Percentiles rank a stretch among this genome's conserved stretches.
These are phyloP conservation scores for Aspergillus coremiiformis DNA, from an alignment of 495 filamentous ascomycete species.

Conservation along the genomic window DNA sequence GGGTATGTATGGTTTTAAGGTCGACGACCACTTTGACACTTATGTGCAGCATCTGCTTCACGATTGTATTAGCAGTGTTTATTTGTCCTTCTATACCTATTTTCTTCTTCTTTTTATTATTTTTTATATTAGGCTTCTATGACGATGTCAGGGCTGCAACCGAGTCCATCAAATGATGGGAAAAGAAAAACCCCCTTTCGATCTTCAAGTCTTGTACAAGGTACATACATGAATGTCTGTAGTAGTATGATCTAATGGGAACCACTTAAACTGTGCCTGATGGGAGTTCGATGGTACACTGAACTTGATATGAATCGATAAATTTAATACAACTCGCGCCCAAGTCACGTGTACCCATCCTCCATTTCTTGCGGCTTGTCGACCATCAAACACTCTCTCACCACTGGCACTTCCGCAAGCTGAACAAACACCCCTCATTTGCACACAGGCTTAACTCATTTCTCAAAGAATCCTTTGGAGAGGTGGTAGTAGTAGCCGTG, in stretches of 20 bases:
- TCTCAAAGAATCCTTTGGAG: neutral
- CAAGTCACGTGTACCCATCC: neutral
- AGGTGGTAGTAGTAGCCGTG: neutral
- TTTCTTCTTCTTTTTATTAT: constrained; percentile 1
- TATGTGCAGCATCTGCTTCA: constrained; percentile 18
- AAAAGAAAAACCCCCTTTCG: neutral
- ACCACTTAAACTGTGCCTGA: too few species aligned
- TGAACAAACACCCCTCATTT: neutral
- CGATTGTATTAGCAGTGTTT: constrained; percentile 14
- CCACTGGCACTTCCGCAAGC: neutral
- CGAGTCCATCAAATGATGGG: neutral
- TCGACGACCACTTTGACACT: constrained; percentile 4
- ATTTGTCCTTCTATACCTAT: constrained; percentile 3
- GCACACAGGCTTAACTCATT: neutral
- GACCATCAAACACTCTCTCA: neutral
- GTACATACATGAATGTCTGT: constrained; percentile 3
- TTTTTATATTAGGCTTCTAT: neutral
- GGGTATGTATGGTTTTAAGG: constrained; percentile 10
- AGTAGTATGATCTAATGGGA: too few species aligned
- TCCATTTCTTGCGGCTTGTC: neutral
- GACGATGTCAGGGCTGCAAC: neutral
- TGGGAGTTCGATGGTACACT: too few species aligned
- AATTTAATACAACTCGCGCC: neutral
- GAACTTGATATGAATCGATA: too few species aligned
- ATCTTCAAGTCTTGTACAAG: neutral